Evolutionary conservation across 257 asterid genomes (phyloP), one percentile per base, ranked within the genome.

Genomic region (Agastache rugosa): DNA sequence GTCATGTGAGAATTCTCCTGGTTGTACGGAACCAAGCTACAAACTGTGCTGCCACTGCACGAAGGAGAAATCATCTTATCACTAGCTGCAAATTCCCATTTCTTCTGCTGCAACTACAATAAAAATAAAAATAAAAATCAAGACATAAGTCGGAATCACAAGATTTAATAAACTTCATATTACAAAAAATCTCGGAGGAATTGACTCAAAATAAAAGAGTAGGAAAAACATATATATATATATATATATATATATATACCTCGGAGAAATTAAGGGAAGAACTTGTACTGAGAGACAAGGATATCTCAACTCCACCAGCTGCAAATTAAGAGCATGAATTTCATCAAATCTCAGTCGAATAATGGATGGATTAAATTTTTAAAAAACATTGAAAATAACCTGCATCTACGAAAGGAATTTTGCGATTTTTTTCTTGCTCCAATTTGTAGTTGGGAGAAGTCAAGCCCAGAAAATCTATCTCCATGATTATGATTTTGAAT

Each of bases 401-500:
- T 51, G 82, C 7, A 31, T 79, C 81, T 1, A 19, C 6, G 78
- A 72, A 76, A 14, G 55, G 51, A 59, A 65, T 63, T 34, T 14
- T 54, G 78, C 58, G 42, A 2, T 8, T 35, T 3, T 5, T 27
- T 5, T 45, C 16, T 16, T 60, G 67, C 68, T 73, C 68, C 11
- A 16, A 5, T 2, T 34, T 12, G 44, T 14, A 45, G 11, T 47
- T 71, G 45, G 75, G 22, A 10, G 84, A 77, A 16, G 67, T 83
- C 66, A 83, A 54, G 48, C 84, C 87, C 81, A 83, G 71, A 77
- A 83, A 83, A 77, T 83, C 87, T 17, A 83, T 83, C 87, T 83
- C 87, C 87, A 83, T 83, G 37, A 69, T 20, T 1, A 83, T 83
- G 37, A 69, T 20, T 1, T 19, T 1, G 20, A 51, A 48, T 11